Base-by-base conservation (phyloP, 2,329 filamentous ascomycete genomes). In the Acephala macrosclerotiorum region DNA sequence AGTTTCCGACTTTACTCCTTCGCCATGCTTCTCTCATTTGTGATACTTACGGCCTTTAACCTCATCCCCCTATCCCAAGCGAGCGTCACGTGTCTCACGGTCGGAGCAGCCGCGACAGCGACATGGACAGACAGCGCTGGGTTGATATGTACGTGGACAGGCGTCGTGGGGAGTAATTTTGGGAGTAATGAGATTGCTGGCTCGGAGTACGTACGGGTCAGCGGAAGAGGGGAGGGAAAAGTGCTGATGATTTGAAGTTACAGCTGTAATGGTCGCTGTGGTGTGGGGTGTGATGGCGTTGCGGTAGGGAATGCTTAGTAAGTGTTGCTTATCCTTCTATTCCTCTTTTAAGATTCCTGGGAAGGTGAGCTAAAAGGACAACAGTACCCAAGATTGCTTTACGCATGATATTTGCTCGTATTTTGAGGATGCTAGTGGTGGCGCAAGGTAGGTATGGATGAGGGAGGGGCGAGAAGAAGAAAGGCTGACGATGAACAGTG, bases 401-500 rank as follows among this genome's bases (percentile, higher is more conserved):
- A 80, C 79, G 0, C 83, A 84, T 61, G 83, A 84, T 58, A 79
- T 84, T 14, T 85, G 83, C 71, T 83, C 81, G 3, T 84, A 81
- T 68, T 84, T 84, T 65, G 79, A 84, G 35, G 80, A 80, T 59
- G 81, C 82, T 1, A 79, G 75, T n/a, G 80, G 81, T 8, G 82
- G 82, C 2, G 74, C 80, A 0, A 81, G 78, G 82, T 82, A 71
- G 66, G 73, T 60, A n/a, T 35, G n/a, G n/a, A n/a, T 25, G 3
- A 26, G 14, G 1, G 22, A 26, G 5, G 18, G 26, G 18, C 12
- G 25, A 8, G 5, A 33, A 40, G n/a, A 33, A 55, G 40, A 42
- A 40, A n/a, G n/a, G n/a, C 33, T 38, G 26, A 62, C 8, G n/a
- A 9, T 42, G 3, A 20, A 45, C 4, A 84, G 83, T 63, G 82